phyloP scores from a whole-genome alignment of 2,329 filamentous ascomycete species.

The Herpotrichia juniperi region DNA sequence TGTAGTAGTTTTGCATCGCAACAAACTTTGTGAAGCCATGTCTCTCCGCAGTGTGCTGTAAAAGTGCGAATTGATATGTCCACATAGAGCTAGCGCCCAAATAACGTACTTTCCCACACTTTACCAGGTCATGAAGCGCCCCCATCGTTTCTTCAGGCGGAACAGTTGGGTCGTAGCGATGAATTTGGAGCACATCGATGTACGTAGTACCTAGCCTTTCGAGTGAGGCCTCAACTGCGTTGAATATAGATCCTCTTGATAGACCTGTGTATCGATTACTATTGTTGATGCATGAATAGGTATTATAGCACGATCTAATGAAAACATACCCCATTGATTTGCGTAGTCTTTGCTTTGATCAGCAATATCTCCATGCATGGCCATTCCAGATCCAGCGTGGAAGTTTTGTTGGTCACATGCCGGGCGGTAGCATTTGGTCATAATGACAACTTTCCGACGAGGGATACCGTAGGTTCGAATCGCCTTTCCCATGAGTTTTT shows the following conservation, averaged over 20 bases:
- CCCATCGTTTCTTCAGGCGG: slow-evolving; percentile 56
- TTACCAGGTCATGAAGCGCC: slow-evolving; percentile 52
- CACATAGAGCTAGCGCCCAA: slow-evolving; percentile 55
- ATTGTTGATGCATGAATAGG: neutral
- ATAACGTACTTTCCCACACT: slow-evolving; percentile 52
- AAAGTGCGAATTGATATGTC: slow-evolving; percentile 52
- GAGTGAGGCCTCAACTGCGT: slow-evolving; percentile 53
- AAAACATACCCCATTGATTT: slow-evolving; percentile 1
- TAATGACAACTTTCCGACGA: slow-evolving; percentile 64
- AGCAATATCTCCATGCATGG: slow-evolving; percentile 21
- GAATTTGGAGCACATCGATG: slow-evolving; percentile 58
- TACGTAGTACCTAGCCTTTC: slow-evolving; percentile 53
- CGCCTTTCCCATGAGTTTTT: slow-evolving; percentile 68
- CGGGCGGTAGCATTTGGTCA: slow-evolving; percentile 62
- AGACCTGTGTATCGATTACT: slow-evolving; percentile 26
- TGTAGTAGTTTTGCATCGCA: slow-evolving; percentile 61
- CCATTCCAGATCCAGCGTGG: too few relatives aligned
- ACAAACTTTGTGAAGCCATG: slow-evolving; percentile 59
- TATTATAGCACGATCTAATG: slow-evolving; percentile 23
- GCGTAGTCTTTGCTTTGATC: slow-evolving; percentile 46
- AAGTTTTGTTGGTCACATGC: slow-evolving; percentile 39
- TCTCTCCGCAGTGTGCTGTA: slow-evolving; percentile 57
- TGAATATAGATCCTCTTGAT: slow-evolving; percentile 53
- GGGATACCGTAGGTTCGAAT: slow-evolving; percentile 67
- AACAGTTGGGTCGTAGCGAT: slow-evolving; percentile 53